phyloP scores from a whole-genome alignment of 306 rosid species.

The Crotalaria pallida region DNA sequence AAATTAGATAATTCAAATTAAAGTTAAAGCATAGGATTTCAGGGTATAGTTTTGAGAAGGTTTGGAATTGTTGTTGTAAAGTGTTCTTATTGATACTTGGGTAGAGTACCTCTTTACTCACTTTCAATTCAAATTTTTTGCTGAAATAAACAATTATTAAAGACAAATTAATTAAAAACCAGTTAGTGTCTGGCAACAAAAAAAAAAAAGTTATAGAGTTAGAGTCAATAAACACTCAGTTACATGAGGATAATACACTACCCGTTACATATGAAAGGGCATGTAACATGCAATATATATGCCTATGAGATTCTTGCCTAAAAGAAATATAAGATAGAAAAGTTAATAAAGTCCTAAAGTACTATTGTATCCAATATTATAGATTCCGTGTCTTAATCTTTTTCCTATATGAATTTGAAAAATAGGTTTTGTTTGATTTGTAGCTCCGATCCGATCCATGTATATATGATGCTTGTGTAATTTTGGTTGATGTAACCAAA shows the following conservation, averaged over 20 bases:
- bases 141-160: too few species aligned
- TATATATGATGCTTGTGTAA: conserved; percentile 1
- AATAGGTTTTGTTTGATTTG: conserved; percentile 20
- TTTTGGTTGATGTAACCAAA: conserved; percentile 22
- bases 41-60: too few species aligned
- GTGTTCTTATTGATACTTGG: too few species aligned
- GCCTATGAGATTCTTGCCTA: conserved; percentile 27
- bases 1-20: neutral
- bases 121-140: too few species aligned
- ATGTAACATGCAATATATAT: conserved; percentile 18
- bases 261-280: conserved; percentile 28
- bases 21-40: too few species aligned
- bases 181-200: too few species aligned
- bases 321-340: conserved; percentile 7
- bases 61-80: too few species aligned
- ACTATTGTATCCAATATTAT: conserved; percentile 13
- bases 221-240: neutral
- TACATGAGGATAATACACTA: neutral
- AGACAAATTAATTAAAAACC: too few species aligned
- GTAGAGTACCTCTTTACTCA: too few species aligned
- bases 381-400: conserved; percentile 32
- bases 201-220: too few species aligned
- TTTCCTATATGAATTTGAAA: conserved; percentile 21
- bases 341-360: conserved; percentile 21
- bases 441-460: too few species aligned